Evolutionary conservation across 495 filamentous ascomycete genomes (phyloP), one percentile per base, ranked within the genome.

Genomic region (Lepraria neglecta): DNA sequence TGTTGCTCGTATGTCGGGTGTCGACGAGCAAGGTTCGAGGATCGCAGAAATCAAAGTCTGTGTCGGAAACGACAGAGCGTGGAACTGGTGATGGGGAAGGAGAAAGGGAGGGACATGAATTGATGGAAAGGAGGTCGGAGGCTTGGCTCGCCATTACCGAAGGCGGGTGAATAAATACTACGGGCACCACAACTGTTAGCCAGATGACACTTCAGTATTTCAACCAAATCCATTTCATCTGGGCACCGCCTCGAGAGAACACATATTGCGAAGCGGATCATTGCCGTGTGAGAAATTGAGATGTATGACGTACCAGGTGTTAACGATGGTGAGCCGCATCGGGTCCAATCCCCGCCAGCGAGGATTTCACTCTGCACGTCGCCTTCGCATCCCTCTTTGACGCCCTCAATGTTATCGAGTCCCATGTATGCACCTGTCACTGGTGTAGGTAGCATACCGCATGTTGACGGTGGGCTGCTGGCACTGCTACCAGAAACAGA

Each of bases 11-110:
- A 55, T 74, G 74, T 15, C 83, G 79, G 1, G 84, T 78, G 69
- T 84, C 84, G 47, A 96, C 91, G 5, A 89, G 94, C 52, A 98
- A 78, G 68, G 95, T 88, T 62, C 92, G 88, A 27, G 94, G 94
- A 68, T 98, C 91, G 75, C 94, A 97, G 68, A 96, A 96, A 74
- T 91, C 84, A 65, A 85, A 72, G 68, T 91, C 88, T 52, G 84
- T 78, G 44, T 89, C 85, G 3, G 83, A 82, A 56, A 84, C 77
- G 59, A 84, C 73, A 2, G 87, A 86, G 55, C 82, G 83, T 31
- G 78, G 72, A 30, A 74, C 74, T 60, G 90, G 88, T 67, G 89
- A 85, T 46, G 90, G 90, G 19, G 91, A 89, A 28, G 92, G 75
- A 50, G 70, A 69, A 71, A 97, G 84, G 40, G 92, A 96, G 65